Evolutionary conservation across 805 yeast species (phyloP).

Genomic region (Kazachstania viticola): DNA sequence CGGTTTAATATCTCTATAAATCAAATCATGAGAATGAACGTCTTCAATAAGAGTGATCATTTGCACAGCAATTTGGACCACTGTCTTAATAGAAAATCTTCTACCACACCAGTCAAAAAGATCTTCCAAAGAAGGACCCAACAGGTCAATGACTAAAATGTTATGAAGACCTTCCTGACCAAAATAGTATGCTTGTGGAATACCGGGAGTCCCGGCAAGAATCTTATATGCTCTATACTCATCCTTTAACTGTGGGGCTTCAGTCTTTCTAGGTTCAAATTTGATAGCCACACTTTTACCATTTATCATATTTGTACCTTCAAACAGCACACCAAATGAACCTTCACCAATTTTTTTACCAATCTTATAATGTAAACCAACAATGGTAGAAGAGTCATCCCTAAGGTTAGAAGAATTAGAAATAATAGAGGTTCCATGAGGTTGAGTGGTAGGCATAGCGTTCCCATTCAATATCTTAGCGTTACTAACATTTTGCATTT

Average conservation of each 20-base stretch:
- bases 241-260: conserved; percentile 75
- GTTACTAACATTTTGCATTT: conserved; percentile 5
- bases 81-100: conserved; percentile 57
- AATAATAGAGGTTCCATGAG: too few relatives aligned
- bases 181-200: conserved; percentile 75
- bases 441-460: too few relatives aligned
- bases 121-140: conserved; percentile 76
- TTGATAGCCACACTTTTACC: conserved; percentile 92
- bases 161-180: conserved; percentile 81
- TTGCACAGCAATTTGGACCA: conserved; percentile 63
- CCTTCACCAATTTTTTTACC: conserved; percentile 99
- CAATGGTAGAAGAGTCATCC: conserved; percentile 30
- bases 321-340: conserved; percentile 94
- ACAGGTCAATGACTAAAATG: conserved; percentile 61
- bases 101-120: conserved; percentile 84
- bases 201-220: conserved; percentile 55
- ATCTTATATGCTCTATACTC: conserved; percentile 72
- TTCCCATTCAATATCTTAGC: conserved; percentile 10
- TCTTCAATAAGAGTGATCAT: conserved; percentile 64
- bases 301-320: conserved; percentile 85
- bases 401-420: too few relatives aligned
- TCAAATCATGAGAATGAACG: conserved; percentile 66
- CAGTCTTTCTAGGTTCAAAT: conserved; percentile 70
- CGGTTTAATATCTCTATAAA: conserved; percentile 75
- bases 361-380: conserved; percentile 91